phyloP scores from a whole-genome alignment of 164 flowering plant genomes.

The Stephania yunnanensis region DNA sequence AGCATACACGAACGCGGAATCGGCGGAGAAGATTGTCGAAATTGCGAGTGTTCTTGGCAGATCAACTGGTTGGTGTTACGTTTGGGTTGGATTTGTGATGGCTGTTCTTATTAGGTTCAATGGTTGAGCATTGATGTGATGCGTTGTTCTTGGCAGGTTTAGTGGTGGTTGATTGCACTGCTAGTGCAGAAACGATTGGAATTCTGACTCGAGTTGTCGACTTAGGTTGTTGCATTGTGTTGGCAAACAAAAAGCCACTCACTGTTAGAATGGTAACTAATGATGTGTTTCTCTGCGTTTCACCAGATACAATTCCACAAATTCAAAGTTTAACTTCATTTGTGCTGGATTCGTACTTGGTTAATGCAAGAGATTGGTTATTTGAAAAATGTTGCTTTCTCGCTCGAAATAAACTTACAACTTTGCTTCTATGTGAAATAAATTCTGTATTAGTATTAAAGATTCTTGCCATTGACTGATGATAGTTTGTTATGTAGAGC shows the following conservation, averaged over 20 bases:
- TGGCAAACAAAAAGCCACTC: constrained; percentile 91
- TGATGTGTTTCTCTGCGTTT: not conserved
- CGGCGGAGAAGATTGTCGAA: constrained; percentile 33
- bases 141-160: constrained; percentile 41
- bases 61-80: constrained; percentile 41
- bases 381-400: too few relatives aligned
- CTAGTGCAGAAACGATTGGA: constrained; percentile 66
- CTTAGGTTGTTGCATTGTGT: constrained; percentile 66
- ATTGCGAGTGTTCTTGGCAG: constrained; percentile 42
- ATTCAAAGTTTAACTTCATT: not conserved
- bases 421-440: too few relatives aligned
- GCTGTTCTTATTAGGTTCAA: not conserved
- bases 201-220: constrained; percentile 44
- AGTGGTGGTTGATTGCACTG: constrained; percentile 81
- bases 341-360: too few relatives aligned
- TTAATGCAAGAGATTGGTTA: too few relatives aligned
- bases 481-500: too few relatives aligned
- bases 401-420: too few relatives aligned
- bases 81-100: constrained; percentile 5
- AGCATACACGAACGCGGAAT: constrained; percentile 29
- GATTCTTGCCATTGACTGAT: too few relatives aligned
- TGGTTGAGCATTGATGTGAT: not conserved
- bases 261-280: constrained; percentile 50
- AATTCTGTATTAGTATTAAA: too few relatives aligned
- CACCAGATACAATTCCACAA: not conserved